Percentiles rank a stretch among this genome's conserved stretches.
Conservation (phyloP, 2,329 filamentous ascomycete genomes). For the Beauveria caledonica region DNA sequence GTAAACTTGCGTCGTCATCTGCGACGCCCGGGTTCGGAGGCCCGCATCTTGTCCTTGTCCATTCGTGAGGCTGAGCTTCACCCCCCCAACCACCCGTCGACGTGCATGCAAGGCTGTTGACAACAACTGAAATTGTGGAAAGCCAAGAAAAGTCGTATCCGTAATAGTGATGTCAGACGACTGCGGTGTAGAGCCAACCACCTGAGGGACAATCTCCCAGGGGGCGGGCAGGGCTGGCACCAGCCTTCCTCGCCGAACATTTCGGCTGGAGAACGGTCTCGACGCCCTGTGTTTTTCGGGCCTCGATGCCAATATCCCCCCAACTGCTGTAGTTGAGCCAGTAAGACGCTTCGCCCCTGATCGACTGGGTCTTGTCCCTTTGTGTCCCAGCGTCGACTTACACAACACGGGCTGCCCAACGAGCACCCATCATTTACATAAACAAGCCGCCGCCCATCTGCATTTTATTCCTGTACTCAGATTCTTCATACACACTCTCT, state of each 20-base stretch:
- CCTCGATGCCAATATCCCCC: not conserved
- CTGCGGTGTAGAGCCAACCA: no score
- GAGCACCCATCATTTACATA: no score
- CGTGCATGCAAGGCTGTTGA: not conserved
- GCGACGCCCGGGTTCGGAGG: not conserved
- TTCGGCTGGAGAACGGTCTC: not conserved
- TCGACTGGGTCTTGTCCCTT: not conserved
- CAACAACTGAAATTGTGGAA: not conserved
- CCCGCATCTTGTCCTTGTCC: not conserved
- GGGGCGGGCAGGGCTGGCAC: not conserved
- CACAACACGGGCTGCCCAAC: no score
- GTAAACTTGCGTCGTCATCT: no score
- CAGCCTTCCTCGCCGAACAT: not conserved
- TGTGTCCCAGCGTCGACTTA: not conserved
- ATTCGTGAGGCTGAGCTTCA: not conserved
- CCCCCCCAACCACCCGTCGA: not conserved
- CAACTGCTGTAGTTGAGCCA: not conserved
- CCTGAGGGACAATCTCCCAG: no score
- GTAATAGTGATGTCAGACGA: no score
- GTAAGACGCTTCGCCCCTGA: not conserved
- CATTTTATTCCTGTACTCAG: no score
- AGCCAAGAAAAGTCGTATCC: not conserved
- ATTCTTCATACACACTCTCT: not conserved
- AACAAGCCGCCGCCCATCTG: no score
- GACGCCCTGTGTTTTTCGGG: not conserved